phyloP scores from a whole-genome alignment of 2,329 filamentous ascomycete genomes.

The Pseudocercospora macadamiae region DNA sequence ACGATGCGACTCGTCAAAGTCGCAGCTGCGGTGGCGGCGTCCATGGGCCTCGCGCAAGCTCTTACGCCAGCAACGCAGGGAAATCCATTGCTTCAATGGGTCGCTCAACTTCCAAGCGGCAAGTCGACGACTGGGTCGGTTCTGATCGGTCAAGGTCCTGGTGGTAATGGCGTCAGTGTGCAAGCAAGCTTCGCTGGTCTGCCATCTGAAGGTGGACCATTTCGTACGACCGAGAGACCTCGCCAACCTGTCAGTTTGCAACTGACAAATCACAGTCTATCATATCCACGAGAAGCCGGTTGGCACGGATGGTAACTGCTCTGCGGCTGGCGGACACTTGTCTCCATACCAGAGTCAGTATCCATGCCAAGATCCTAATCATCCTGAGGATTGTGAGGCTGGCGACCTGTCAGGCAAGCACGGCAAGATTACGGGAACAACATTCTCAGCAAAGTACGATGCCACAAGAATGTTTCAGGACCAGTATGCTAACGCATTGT shows the following conservation, averaged over 20 bases:
- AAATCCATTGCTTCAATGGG: slow-evolving; percentile 15
- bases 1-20: neutral
- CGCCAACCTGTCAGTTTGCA: neutral
- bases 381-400: slow-evolving; percentile 46
- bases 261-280: slow-evolving; percentile 41
- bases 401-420: slow-evolving; percentile 53
- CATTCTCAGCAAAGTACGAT: slow-evolving; percentile 39
- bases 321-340: slow-evolving; percentile 45
- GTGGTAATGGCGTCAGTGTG: slow-evolving; percentile 46
- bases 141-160: slow-evolving; percentile 15
- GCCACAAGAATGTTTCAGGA: slow-evolving; percentile 10
- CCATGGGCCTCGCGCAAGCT: slow-evolving; percentile 1
- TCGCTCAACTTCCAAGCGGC: slow-evolving; percentile 18
- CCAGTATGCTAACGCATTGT: neutral
- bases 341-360: slow-evolving; percentile 48
- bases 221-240: slow-evolving; percentile 38
- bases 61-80: slow-evolving; percentile 15
- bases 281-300: slow-evolving; percentile 50
- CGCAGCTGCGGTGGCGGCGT: neutral
- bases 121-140: slow-evolving; percentile 20
- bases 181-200: slow-evolving; percentile 45
- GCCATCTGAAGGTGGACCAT: slow-evolving; percentile 47
- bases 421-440: slow-evolving; percentile 41
- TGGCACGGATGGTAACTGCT: slow-evolving; percentile 48
- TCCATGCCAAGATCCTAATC: slow-evolving; percentile 41